Evolutionary conservation across 805 yeast species (phyloP).

Genomic region (Saccharomycopsis synnaedendra): DNA sequence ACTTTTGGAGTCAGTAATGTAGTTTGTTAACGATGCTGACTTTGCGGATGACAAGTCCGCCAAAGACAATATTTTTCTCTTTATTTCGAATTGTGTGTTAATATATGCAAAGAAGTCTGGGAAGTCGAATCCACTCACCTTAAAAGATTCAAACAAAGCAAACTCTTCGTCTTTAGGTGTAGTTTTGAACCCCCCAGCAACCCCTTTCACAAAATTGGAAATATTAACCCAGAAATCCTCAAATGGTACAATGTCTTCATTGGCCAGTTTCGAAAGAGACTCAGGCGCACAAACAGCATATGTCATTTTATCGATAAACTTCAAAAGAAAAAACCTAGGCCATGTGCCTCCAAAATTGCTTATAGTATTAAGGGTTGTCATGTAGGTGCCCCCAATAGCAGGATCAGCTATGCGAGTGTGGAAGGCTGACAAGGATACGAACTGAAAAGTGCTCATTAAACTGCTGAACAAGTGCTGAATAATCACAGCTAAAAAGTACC

Average conservation of each 20-base stretch:
- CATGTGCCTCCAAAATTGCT: constrained; percentile 95
- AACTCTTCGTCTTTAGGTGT: constrained; percentile 4
- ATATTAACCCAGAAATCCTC: constrained; percentile 6
- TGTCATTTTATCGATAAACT: constrained; percentile 72
- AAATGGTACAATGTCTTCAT: constrained; percentile 4
- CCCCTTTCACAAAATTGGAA: background rate
- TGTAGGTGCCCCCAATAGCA: constrained; percentile 90
- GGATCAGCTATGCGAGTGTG: constrained; percentile 96
- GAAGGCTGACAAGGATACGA: constrained; percentile 89
- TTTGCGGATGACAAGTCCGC: background rate
- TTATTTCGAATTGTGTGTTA: background rate
- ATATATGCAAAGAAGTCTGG: background rate
- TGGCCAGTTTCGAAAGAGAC: constrained; percentile 13
- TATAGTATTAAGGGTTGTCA: constrained; percentile 90
- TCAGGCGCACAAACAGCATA: constrained; percentile 43
- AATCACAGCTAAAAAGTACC: constrained; percentile 62
- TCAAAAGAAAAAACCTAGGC: constrained; percentile 80
- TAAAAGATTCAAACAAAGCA: background rate
- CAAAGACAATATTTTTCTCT: background rate
- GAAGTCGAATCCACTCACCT: constrained; percentile 1
- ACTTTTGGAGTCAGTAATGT: constrained; percentile 1
- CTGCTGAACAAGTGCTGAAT: constrained; percentile 77
- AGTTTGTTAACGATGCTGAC: background rate
- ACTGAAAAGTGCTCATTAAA: constrained; percentile 90
- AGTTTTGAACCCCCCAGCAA: background rate